These are phyloP conservation scores for Clonostachys rosea DNA, from an alignment of 2,329 filamentous ascomycete genomes.

Conservation along the genomic window DNA sequence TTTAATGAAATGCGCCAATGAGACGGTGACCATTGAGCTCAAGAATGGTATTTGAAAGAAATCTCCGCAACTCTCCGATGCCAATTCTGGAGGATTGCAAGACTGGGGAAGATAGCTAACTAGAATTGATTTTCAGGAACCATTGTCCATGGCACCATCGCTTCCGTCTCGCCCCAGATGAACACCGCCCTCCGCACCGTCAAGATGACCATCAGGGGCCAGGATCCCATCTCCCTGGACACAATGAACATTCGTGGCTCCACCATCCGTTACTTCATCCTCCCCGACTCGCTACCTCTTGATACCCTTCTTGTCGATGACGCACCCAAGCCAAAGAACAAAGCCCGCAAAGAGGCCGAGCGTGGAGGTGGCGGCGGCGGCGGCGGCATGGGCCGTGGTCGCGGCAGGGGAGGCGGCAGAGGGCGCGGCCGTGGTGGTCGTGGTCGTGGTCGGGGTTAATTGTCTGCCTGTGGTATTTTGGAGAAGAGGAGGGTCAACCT, in stretches of 20 bases:
- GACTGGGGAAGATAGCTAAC: no score
- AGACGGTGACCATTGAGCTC: conserved; percentile 96
- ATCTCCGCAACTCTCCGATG: neutral
- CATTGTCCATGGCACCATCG: conserved; percentile 94
- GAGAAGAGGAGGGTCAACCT: neutral
- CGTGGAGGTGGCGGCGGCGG: conserved; percentile 47
- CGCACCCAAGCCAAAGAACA: conserved; percentile 98
- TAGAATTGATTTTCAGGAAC: conserved; percentile 57
- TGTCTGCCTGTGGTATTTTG: neutral
- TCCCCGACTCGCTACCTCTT: conserved; percentile 90
- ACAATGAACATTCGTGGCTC: conserved; percentile 96
- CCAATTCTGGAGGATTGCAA: no score
- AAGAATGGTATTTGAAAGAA: conserved; percentile 73
- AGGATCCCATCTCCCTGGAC: conserved; percentile 83
- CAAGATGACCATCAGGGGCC: conserved; percentile 90
- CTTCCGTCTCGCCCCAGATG: conserved; percentile 96
- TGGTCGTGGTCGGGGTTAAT: neutral
- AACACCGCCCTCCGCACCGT: conserved; percentile 94
- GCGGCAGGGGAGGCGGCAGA: conserved; percentile 32
- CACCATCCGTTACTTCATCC: conserved; percentile 93
- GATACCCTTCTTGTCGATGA: conserved; percentile 96
- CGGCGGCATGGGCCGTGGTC: conserved; percentile 47
- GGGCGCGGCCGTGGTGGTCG: conserved; percentile 1
- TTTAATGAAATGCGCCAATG: conserved; percentile 98
- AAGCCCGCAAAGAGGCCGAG: conserved; percentile 87